phyloP scores from a whole-genome alignment of 1,284 basidiomycete genomes.

The Sporisorium iseilematis-ciliati region DNA sequence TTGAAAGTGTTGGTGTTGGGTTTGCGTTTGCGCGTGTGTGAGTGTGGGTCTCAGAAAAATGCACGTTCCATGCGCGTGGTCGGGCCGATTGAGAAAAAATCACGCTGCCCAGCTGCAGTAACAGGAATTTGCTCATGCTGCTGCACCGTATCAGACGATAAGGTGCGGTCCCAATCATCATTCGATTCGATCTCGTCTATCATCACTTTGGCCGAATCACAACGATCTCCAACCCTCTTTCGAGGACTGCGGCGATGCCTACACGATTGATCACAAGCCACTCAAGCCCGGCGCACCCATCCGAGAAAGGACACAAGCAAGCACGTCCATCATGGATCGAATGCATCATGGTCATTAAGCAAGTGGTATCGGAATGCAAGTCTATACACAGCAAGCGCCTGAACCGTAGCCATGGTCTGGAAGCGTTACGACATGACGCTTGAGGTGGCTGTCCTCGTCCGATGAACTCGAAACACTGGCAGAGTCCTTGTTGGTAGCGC shows the following conservation, averaged over 20 bases:
- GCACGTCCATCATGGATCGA: not conserved
- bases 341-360: not conserved
- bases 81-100: not conserved
- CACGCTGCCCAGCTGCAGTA: not conserved
- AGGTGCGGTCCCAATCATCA: not conserved
- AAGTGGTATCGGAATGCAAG: not conserved
- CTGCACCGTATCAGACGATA: not conserved
- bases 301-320: not conserved
- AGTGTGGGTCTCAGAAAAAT: constrained; percentile 6
- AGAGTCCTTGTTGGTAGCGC: constrained; percentile 11
- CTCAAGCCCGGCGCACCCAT: not conserved
- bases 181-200: not conserved
- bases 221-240: not conserved
- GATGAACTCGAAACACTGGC: constrained; percentile 34
- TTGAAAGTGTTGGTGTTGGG: constrained; percentile 30
- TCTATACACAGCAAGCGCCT: constrained; percentile 45
- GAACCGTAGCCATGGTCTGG: constrained; percentile 41
- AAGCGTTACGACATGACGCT: constrained; percentile 40
- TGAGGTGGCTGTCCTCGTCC: constrained; percentile 31
- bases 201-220: not conserved
- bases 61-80: constrained; percentile 24
- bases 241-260: not conserved
- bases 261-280: not conserved
- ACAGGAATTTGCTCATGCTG: not conserved
- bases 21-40: constrained; percentile 20